Conservation (phyloP, 805 yeast genomes). For the Candida awuae region DNA sequence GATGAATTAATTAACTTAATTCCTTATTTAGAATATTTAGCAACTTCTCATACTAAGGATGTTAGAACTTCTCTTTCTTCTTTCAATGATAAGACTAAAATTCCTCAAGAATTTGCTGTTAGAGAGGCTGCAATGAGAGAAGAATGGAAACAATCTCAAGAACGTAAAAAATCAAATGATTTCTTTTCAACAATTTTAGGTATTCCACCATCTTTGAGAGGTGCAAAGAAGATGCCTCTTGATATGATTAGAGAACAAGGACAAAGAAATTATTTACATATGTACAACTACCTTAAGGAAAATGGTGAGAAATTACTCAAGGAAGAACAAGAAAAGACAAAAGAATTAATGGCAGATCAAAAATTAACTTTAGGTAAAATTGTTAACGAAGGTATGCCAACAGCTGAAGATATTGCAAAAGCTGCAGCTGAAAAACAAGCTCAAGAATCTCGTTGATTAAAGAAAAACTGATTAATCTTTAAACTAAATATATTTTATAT, state of each 20-base stretch:
- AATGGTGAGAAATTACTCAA: slow-evolving; percentile 62
- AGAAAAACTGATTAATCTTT: slow-evolving; percentile 1
- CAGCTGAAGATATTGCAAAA: slow-evolving; percentile 52
- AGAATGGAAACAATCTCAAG: slow-evolving; percentile 54
- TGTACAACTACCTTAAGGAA: slow-evolving; percentile 54
- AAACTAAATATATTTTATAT: background rate
- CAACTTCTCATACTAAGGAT: slow-evolving; percentile 75
- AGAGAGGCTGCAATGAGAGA: slow-evolving; percentile 73
- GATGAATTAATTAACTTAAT: slow-evolving; percentile 73
- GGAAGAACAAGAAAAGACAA: slow-evolving; percentile 75
- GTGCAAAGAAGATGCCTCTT: slow-evolving; percentile 66
- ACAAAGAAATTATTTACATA: slow-evolving; percentile 76
- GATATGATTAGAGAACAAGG: slow-evolving; percentile 89
- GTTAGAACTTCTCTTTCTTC: slow-evolving; percentile 81
- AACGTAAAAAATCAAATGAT: slow-evolving; percentile 19
- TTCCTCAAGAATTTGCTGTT: slow-evolving; percentile 70
- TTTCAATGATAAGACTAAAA: slow-evolving; percentile 54
- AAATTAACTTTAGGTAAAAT: slow-evolving; percentile 77
- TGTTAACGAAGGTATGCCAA: slow-evolving; percentile 74
- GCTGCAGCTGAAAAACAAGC: slow-evolving; percentile 26
- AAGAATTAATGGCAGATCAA: slow-evolving; percentile 76
- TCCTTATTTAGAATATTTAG: slow-evolving; percentile 90
- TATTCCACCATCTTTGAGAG: slow-evolving; percentile 34
- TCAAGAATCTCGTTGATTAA: too few relatives aligned
- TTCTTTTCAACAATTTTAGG: slow-evolving; percentile 44